Percentiles rank a stretch among this genome's conserved stretches.
These are phyloP conservation scores for Zygosaccharomyces bisporus DNA, from an alignment of 805 yeast genomes.

Conservation along the genomic window DNA sequence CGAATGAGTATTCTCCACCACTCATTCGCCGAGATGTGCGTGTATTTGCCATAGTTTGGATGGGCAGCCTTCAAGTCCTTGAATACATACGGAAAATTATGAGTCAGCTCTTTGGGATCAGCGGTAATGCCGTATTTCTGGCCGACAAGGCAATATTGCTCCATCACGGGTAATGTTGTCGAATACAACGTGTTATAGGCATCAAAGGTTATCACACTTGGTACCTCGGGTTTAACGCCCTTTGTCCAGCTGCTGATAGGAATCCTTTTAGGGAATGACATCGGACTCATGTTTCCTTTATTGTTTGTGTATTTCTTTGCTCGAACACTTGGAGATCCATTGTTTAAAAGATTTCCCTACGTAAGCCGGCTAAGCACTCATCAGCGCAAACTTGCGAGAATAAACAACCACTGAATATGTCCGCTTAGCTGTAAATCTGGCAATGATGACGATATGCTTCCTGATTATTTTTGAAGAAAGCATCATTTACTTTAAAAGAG, in stretches of 20 bases:
- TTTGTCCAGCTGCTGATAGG: constrained; percentile 14
- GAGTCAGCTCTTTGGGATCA: constrained; percentile 27
- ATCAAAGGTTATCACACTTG: constrained; percentile 57
- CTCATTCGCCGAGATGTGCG: constrained; percentile 33
- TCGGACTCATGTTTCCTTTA: not conserved
- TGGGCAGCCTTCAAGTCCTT: constrained; percentile 36
- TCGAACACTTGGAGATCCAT: not conserved
- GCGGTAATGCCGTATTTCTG: constrained; percentile 41
- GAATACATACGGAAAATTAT: constrained; percentile 36
- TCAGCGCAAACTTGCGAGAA: not conserved
- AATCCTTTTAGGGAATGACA: constrained; percentile 14
- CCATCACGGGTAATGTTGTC: constrained; percentile 50
- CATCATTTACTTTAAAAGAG: too few relatives aligned
- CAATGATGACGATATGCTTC: too few relatives aligned
- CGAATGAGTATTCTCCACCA: constrained; percentile 62
- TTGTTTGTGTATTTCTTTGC: not conserved
- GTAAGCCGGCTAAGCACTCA: too few relatives aligned
- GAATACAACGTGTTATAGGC: constrained; percentile 64
- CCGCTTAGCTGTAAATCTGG: too few relatives aligned
- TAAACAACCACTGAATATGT: too few relatives aligned
- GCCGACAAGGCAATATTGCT: constrained; percentile 52
- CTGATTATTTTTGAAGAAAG: too few relatives aligned
- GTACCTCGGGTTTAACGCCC: constrained; percentile 23
- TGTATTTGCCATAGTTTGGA: constrained; percentile 62
- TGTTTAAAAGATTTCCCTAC: not conserved